phyloP scores from a whole-genome alignment of 306 rosid genomes.

The Datisca glomerata region DNA sequence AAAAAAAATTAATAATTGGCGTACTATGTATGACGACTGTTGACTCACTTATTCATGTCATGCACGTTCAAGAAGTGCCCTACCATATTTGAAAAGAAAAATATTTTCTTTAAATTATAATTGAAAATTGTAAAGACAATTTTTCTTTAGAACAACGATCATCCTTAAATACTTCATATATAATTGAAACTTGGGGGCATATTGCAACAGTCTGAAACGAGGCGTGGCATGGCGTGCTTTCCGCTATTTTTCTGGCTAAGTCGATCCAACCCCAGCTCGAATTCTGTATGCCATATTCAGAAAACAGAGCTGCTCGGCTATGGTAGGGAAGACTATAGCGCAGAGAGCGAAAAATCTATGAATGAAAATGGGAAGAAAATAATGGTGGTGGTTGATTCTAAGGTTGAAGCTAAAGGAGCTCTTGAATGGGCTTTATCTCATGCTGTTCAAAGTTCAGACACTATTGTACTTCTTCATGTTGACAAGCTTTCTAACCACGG shows the following conservation, averaged over 20 bases:
- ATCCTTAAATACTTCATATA: neutral
- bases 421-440: constrained; percentile 87
- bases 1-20: no score
- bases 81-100: neutral
- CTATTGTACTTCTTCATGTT: constrained; percentile 55
- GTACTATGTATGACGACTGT: no score
- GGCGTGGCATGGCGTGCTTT: neutral
- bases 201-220: neutral
- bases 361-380: constrained; percentile 40
- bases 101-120: neutral
- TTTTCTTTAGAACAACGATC: no score
- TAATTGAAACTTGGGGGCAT: neutral
- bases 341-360: constrained; percentile 6
- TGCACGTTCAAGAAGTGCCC: neutral
- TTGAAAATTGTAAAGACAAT: no score
- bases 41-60: neutral
- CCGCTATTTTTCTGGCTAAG: neutral
- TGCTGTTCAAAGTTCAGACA: constrained; percentile 50
- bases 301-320: constrained; percentile 2
- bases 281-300: neutral
- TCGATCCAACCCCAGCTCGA: neutral
- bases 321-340: neutral
- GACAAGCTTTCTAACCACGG: constrained; percentile 41
- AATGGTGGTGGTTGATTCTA: constrained; percentile 78
- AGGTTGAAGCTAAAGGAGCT: constrained; percentile 68